Evolutionary conservation across 176 grass and related monocot species (phyloP).

Genomic region (Cocos nucifera): DNA sequence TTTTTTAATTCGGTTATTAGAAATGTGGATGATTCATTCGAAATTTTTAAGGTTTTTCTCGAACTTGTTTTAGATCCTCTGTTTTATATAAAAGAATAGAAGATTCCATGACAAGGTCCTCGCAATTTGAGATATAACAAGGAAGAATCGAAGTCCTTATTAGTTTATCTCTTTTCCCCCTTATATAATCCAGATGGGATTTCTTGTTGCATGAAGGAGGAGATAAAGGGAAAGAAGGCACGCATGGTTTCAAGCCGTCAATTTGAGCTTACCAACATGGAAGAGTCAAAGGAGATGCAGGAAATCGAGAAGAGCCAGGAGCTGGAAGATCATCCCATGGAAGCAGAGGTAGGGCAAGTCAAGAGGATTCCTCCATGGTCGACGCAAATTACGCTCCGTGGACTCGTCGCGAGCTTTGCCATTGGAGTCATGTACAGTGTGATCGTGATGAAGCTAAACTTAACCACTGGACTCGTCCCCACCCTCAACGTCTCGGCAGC

Average conservation of each 20-base stretch:
- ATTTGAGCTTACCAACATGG: constrained; percentile 32
- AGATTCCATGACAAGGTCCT: no score
- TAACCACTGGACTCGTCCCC: constrained; percentile 76
- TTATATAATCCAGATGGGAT: background rate
- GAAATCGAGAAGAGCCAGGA: constrained; percentile 26
- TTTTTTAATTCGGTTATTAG: no score
- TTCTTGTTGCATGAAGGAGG: constrained; percentile 26
- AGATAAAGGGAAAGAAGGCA: constrained; percentile 22
- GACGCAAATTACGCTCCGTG: constrained; percentile 63
- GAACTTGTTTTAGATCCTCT: no score
- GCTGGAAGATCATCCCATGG: constrained; percentile 31
- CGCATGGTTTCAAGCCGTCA: constrained; percentile 8
- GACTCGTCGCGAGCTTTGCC: constrained; percentile 47
- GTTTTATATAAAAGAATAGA: no score
- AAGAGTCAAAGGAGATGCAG: constrained; percentile 33
- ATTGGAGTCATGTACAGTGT: constrained; percentile 84
- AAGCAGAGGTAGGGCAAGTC: constrained; percentile 13
- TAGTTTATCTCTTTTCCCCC: background rate
- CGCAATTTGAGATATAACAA: no score
- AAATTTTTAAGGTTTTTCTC: no score
- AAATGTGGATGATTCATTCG: no score
- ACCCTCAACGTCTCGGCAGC: constrained; percentile 93
- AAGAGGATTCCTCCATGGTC: constrained; percentile 68
- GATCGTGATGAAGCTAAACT: constrained; percentile 88
- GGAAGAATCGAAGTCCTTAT: background rate